phyloP scores from a whole-genome alignment of 2,329 filamentous ascomycete species.

The Fusarium protoensiforme region DNA sequence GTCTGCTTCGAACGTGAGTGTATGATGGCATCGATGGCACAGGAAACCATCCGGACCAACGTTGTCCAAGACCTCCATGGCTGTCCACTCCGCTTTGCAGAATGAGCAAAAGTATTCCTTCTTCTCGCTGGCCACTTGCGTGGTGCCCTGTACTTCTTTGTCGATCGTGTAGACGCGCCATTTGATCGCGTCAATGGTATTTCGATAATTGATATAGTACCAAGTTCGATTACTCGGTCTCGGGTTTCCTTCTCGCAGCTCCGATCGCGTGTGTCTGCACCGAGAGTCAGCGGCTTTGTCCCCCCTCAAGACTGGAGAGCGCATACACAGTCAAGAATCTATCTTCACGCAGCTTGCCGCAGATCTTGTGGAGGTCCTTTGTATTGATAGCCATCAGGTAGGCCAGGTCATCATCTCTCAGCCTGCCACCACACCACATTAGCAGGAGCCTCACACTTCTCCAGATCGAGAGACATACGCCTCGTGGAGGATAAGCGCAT shows the following conservation, averaged over 20 bases:
- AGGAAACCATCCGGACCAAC: constrained; percentile 78
- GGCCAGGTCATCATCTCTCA: constrained; percentile 89
- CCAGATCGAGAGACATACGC: constrained; percentile 62
- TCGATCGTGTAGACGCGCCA: constrained; percentile 91
- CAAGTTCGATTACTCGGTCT: constrained; percentile 89
- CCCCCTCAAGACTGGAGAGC: background rate
- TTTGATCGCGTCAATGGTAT: constrained; percentile 95
- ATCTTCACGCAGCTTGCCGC: constrained; percentile 85
- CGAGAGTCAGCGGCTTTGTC: constrained; percentile 56
- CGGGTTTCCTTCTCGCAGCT: constrained; percentile 82
- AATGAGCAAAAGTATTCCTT: constrained; percentile 90
- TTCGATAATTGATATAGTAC: constrained; percentile 96
- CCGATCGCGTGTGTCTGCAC: constrained; percentile 71
- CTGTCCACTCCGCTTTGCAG: constrained; percentile 88
- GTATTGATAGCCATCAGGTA: constrained; percentile 89
- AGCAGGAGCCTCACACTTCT: constrained; percentile 56
- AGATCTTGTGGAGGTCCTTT: constrained; percentile 91
- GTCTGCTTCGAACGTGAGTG: constrained; percentile 74
- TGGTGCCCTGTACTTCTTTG: constrained; percentile 86
- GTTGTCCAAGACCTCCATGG: constrained; percentile 87
- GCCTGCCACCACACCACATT: constrained; percentile 75
- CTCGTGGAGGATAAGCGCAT: constrained; percentile 87
- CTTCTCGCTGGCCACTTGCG: constrained; percentile 82
- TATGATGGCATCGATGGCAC: constrained; percentile 80
- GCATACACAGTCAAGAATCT: constrained; percentile 84